Evolutionary conservation across 2,329 filamentous ascomycete species (phyloP).

Genomic region (Colletotrichum orchidophilum): DNA sequence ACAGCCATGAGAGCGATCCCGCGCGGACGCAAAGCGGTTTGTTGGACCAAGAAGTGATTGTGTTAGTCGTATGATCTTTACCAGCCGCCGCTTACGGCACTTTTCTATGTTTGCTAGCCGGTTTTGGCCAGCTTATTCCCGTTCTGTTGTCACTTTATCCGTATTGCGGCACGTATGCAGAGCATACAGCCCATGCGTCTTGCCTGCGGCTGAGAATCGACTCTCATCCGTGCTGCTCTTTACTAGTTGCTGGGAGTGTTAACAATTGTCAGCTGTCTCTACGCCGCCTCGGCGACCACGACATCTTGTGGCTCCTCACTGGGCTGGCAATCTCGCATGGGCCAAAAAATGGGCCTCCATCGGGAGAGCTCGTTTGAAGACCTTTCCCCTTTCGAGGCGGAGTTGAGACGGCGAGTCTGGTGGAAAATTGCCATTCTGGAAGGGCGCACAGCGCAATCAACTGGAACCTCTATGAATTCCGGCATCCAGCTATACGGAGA

Average conservation of each 20-base stretch:
- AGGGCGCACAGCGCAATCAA: conserved; percentile 55
- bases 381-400: conserved; percentile 69
- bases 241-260: too few species aligned
- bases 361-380: conserved; percentile 66
- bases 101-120: too few species aligned
- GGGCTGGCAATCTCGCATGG: conserved; percentile 70
- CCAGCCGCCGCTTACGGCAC: too few species aligned
- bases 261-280: conserved; percentile 58
- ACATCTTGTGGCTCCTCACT: conserved; percentile 69
- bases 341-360: conserved; percentile 73
- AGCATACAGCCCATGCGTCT: too few species aligned
- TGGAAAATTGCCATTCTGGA: conserved; percentile 71
- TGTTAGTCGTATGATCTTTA: not conserved
- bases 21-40: not conserved
- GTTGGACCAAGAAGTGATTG: not conserved
- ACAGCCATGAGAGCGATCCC: not conserved
- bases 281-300: conserved; percentile 65
- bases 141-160: too few species aligned
- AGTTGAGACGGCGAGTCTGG: conserved; percentile 74
- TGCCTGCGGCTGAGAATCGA: too few species aligned
- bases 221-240: too few species aligned
- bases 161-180: too few species aligned
- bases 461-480: conserved; percentile 51
- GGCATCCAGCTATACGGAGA: conserved; percentile 48
- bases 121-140: too few species aligned